Conservation (phyloP, 2,329 filamentous ascomycete genomes). For the Colletotrichum sp. region DNA sequence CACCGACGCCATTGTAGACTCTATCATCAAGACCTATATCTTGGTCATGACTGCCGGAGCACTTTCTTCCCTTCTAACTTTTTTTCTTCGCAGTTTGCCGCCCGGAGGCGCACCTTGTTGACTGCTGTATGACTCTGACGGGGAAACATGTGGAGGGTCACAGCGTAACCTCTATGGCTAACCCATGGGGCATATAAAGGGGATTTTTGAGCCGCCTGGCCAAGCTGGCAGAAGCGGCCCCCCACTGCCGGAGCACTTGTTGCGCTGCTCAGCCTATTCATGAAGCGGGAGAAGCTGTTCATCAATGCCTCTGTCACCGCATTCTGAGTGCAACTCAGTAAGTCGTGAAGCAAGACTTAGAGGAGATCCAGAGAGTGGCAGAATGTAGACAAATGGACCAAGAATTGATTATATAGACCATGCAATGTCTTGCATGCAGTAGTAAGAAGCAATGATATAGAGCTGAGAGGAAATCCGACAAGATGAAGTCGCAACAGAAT, state of each 20-base stretch:
- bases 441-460: fast-evolving
- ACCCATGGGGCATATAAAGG: too few species aligned
- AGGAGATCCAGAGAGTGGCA: too few species aligned
- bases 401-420: fast-evolving
- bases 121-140: too few species aligned
- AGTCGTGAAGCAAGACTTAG: background rate
- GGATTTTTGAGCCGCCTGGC: too few species aligned
- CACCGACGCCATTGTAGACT: background rate
- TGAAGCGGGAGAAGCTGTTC: constrained; percentile 41
- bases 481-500: background rate
- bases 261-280: constrained; percentile 29
- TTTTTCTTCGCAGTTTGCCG: too few species aligned
- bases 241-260: constrained; percentile 33
- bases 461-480: background rate
- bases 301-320: background rate
- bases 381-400: too few species aligned
- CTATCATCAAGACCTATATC: constrained; percentile 26
- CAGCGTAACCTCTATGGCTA: too few species aligned
- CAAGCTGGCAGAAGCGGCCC: too few species aligned
- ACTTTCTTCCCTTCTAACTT: too few species aligned
- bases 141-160: too few species aligned
- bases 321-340: background rate
- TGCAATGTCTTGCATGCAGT: fast-evolving
- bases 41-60: constrained; percentile 35
- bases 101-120: too few species aligned